Evolutionary conservation across 129 eudicot genomes (phyloP).

Genomic region (Centrapalus pauciflorus): DNA sequence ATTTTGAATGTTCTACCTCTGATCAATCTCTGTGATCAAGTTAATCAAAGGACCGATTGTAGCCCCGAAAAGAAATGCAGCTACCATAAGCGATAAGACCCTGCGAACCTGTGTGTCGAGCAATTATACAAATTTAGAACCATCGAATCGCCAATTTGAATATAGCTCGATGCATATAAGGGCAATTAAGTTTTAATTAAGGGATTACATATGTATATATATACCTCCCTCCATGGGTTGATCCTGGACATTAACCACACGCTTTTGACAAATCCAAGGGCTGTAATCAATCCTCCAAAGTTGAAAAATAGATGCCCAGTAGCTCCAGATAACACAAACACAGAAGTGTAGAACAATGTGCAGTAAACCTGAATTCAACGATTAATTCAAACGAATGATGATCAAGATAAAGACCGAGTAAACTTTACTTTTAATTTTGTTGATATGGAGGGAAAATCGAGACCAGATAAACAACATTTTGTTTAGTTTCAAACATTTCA

Average conservation of each 20-base stretch:
- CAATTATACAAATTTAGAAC: not conserved
- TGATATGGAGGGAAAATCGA: too few relatives aligned
- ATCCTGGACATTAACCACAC: not conserved
- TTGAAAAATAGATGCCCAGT: not conserved
- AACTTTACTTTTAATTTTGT: too few relatives aligned
- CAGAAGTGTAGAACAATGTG: not conserved
- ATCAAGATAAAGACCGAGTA: too few relatives aligned
- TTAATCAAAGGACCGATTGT: not conserved
- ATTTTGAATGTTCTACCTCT: too few relatives aligned
- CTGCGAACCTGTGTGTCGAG: not conserved
- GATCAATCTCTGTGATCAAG: not conserved
- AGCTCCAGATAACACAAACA: not conserved
- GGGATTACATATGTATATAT: too few relatives aligned
- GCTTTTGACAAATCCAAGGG: not conserved
- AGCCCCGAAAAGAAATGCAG: not conserved
- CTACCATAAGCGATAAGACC: not conserved
- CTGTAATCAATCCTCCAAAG: slow-evolving; percentile 3
- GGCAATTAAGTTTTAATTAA: too few relatives aligned
- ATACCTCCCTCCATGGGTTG: slow-evolving; percentile 3
- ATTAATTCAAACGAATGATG: too few relatives aligned
- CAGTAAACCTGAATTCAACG: too few relatives aligned
- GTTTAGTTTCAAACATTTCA: too few relatives aligned
- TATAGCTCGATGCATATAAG: too few relatives aligned
- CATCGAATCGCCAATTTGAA: too few relatives aligned
- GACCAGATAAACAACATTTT: too few relatives aligned